Evolutionary conservation across 371 early-diverging fungal genomes (phyloP), one percentile per base, ranked within the genome.

Genomic region (Mucor piriformis): DNA sequence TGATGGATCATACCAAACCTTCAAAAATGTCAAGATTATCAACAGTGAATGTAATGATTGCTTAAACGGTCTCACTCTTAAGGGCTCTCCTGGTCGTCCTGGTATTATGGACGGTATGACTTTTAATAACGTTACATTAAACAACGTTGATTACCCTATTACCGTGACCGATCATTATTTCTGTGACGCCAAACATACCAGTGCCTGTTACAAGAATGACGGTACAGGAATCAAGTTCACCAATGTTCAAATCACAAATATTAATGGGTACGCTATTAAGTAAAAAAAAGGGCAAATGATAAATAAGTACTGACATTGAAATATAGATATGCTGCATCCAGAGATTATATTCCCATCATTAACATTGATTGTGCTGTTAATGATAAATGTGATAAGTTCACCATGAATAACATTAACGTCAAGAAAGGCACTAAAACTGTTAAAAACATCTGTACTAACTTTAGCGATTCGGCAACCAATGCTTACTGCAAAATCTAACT

Each of bases 1-100:
- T 48, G 66, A 66, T n/a, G 64, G 70, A n/a, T 34, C 34, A 12
- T 59, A 58, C 3, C 69, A 66, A 16, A 56, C 49, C 11, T 69
- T 74, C 29, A 44, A 57, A 20, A 61, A 55, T 46, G 49, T 74
- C 24, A 63, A 54, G 23, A 52, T 74, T 20, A 44, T 57, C 3
- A 38, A 61, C 25, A 61, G 58, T 29, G 61, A 38, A 4, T 74
- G 72, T 61, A 65, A 53, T 32, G 54, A 74, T 32, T 74, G 74
- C 25, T 69, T 68, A 52, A 69, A 69, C 33, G 72, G 74, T 63
- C 57, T 74, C 24, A 60, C 67, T 58, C 61, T 71, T 57, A 74
- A 74, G 67, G 66, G 67, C 18, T 68, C 72, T 66, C 59, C 69
- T 11, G 72, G 74, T n/a, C 65, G 74, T 13, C 66, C 65, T 40